Evolutionary conservation across 75 land plant genomes (phyloP).

Genomic region (Sequoiadendron giganteum): DNA sequence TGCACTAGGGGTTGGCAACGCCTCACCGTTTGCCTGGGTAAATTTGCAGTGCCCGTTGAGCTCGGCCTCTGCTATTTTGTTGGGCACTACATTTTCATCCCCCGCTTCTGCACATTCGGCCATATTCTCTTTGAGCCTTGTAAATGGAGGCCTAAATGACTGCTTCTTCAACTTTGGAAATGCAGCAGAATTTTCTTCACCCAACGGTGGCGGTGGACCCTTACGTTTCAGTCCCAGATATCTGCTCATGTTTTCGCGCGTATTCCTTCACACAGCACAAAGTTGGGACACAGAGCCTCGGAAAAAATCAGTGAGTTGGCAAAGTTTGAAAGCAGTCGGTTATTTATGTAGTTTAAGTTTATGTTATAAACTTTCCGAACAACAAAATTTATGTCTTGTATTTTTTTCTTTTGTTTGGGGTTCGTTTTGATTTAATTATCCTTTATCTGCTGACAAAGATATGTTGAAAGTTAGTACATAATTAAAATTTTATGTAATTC

Average conservation of each 20-base stretch:
- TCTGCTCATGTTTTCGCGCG: background rate
- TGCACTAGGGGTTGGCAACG: background rate
- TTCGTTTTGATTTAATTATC: too few species aligned
- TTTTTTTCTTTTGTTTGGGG: too few species aligned
- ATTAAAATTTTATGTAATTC: too few species aligned
- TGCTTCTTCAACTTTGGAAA: background rate
- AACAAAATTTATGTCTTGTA: too few species aligned
- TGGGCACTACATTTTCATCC: background rate
- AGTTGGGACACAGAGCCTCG: too few species aligned
- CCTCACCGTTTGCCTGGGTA: background rate
- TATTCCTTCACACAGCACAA: background rate
- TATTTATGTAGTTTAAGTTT: too few species aligned
- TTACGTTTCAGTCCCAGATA: slow-evolving; percentile 3
- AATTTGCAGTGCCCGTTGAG: background rate
- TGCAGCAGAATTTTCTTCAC: background rate
- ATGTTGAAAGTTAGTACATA: too few species aligned
- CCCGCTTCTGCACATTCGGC: background rate
- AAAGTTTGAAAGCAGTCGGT: too few species aligned
- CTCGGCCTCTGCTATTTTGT: background rate
- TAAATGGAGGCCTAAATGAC: slow-evolving; percentile 9
- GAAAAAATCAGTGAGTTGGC: background rate
- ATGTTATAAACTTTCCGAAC: too few species aligned
- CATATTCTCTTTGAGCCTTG: background rate
- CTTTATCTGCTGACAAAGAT: too few species aligned
- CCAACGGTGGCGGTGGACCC: background rate